These are phyloP conservation scores for Termitomyces heimii DNA, from an alignment of 768 basidiomycete species.

Conservation along the genomic window DNA sequence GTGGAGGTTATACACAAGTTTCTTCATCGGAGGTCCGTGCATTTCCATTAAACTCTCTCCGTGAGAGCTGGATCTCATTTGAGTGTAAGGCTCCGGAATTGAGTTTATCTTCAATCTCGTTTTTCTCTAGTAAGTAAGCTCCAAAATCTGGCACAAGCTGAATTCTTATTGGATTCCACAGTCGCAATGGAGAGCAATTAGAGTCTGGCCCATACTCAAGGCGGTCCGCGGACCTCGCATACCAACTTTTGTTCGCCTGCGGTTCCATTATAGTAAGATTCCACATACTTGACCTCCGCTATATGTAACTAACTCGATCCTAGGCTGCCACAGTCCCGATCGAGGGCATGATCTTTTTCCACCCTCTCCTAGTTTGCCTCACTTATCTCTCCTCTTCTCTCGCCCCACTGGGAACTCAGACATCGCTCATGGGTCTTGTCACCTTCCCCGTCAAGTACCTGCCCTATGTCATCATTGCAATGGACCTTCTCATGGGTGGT, in stretches of 20 bases:
- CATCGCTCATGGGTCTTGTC: slow-evolving; percentile 76
- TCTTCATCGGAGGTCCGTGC: slow-evolving; percentile 62
- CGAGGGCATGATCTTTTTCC: slow-evolving; percentile 45
- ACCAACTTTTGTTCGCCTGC: slow-evolving; percentile 58
- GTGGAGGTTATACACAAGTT: slow-evolving; percentile 69
- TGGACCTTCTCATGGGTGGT: slow-evolving; percentile 67
- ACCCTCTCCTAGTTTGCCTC: slow-evolving; percentile 61
- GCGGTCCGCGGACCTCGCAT: slow-evolving; percentile 71
- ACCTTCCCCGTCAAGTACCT: slow-evolving; percentile 67
- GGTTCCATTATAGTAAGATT: slow-evolving; percentile 54
- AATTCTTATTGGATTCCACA: slow-evolving; percentile 19
- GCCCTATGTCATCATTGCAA: slow-evolving; percentile 65
- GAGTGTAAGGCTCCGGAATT: slow-evolving; percentile 36
- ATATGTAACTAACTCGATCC: background rate
- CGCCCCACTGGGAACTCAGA: slow-evolving; percentile 58
- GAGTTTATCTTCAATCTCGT: slow-evolving; percentile 59
- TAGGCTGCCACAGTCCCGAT: slow-evolving; percentile 58
- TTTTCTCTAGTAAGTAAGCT: slow-evolving; percentile 59
- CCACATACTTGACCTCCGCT: background rate
- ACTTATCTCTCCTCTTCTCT: slow-evolving; percentile 65
- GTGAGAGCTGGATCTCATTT: background rate
- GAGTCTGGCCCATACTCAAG: slow-evolving; percentile 54
- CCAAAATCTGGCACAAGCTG: background rate
- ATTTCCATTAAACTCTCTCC: background rate
- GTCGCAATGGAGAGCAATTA: slow-evolving; percentile 59